phyloP scores from a whole-genome alignment of 1,284 basidiomycete species.

The Anthracocystis panici-leucophaei region DNA sequence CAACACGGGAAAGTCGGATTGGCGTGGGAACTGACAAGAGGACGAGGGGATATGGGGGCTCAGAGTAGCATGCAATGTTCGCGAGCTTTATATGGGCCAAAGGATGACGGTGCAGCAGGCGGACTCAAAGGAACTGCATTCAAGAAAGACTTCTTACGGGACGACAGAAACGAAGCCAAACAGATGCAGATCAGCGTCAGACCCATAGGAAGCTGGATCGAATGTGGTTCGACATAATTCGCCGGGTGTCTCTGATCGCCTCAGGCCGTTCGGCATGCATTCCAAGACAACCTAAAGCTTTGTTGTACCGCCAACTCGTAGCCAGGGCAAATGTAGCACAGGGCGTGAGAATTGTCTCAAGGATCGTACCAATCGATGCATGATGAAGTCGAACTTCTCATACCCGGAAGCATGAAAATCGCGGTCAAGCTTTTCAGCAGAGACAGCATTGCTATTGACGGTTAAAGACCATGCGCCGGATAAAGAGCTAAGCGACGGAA shows the following conservation, averaged over 20 bases:
- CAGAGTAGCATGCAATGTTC: no score
- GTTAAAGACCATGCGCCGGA: background rate
- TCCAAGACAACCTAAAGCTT: background rate
- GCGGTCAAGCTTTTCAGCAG: background rate
- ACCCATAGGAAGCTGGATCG: background rate
- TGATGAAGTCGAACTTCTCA: background rate
- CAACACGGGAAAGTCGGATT: no score
- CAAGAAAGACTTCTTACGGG: background rate
- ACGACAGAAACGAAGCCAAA: background rate
- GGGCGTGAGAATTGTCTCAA: background rate
- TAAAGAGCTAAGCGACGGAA: constrained; percentile 2
- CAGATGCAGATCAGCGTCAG: constrained; percentile 9
- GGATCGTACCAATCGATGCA: background rate
- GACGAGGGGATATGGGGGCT: no score
- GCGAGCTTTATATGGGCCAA: no score
- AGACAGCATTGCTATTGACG: background rate
- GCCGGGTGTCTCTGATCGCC: background rate
- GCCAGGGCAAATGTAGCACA: background rate
- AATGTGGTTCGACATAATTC: no score
- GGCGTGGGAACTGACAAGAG: no score
- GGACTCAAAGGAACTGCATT: background rate
- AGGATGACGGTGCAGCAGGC: no score
- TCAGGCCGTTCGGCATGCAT: background rate
- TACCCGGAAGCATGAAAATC: background rate
- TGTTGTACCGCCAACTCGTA: background rate